phyloP scores from a whole-genome alignment of 1,139 yeast species.

The Zygoascus hellenicus region DNA sequence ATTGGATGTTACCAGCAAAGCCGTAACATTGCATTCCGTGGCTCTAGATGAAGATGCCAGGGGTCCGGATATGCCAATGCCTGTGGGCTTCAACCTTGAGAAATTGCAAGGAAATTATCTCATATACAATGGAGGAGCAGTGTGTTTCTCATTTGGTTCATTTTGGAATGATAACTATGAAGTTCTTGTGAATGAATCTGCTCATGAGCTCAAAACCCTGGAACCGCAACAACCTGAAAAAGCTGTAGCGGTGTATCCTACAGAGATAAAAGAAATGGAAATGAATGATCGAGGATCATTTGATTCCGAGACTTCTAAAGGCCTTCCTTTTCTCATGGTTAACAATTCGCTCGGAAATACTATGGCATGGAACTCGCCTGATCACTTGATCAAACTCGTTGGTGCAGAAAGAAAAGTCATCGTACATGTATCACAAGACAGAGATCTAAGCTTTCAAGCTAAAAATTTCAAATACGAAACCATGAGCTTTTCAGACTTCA shows the following conservation, averaged over 20 bases:
- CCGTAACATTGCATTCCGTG: constrained; percentile 14
- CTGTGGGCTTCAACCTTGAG: constrained; percentile 53
- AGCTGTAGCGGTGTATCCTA: neutral
- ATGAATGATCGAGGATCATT: neutral
- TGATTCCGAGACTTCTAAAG: constrained; percentile 6
- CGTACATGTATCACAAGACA: constrained; percentile 28
- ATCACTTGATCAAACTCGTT: constrained; percentile 27
- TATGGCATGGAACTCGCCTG: constrained; percentile 28
- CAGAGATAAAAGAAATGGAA: neutral
- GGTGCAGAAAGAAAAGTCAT: constrained; percentile 28
- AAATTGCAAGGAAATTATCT: constrained; percentile 21
- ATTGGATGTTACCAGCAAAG: neutral
- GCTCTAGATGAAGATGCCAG: neutral
- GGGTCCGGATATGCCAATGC: constrained; percentile 40
- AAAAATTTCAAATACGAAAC: constrained; percentile 33
- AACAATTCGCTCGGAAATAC: constrained; percentile 28
- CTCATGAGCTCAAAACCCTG: neutral
- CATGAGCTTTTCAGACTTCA: constrained; percentile 28
- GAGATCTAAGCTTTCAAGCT: constrained; percentile 28
- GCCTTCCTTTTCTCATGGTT: constrained; percentile 14
- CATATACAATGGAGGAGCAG: constrained; percentile 70
- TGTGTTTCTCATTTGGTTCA: constrained; percentile 79
- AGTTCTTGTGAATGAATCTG: constrained; percentile 2
- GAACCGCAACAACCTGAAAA: neutral
- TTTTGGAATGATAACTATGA: constrained; percentile 43